phyloP scores from a whole-genome alignment of 345 rosid species.

The Melastoma malabathricum region DNA sequence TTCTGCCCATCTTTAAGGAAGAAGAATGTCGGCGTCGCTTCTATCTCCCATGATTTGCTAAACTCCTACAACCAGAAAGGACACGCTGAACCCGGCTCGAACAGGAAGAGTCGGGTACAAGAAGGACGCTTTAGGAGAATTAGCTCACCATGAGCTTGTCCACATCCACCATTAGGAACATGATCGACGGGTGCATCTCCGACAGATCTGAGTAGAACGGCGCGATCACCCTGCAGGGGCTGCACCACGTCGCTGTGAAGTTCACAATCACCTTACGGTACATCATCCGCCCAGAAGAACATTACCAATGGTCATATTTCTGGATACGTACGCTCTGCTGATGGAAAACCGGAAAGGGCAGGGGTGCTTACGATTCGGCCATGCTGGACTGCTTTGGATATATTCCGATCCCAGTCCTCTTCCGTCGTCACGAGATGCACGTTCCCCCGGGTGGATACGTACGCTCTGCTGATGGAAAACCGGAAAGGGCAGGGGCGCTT shows the following conservation, averaged over 20 bases:
- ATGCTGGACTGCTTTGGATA: constrained; percentile 52
- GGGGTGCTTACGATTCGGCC: constrained; percentile 45
- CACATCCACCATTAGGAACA: constrained; percentile 68
- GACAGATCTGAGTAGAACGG: constrained; percentile 55
- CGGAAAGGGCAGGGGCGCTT: constrained; percentile 14
- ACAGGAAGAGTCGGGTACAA: too few relatives aligned
- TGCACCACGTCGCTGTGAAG: constrained; percentile 89
- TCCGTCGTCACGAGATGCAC: constrained; percentile 44
- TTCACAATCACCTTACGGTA: constrained; percentile 52
- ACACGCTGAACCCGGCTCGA: too few relatives aligned
- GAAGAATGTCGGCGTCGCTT: constrained; percentile 86
- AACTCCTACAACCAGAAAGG: constrained; percentile 40
- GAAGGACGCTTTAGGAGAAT: too few relatives aligned
- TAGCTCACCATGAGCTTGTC: constrained; percentile 66
- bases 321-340: too few relatives aligned
- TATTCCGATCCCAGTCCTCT: constrained; percentile 61
- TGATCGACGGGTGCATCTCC: constrained; percentile 47
- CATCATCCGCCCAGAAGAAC: background rate
- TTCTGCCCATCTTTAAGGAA: constrained; percentile 74
- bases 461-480: too few relatives aligned
- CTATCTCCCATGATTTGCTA: constrained; percentile 76
- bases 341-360: too few relatives aligned
- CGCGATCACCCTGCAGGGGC: constrained; percentile 67
- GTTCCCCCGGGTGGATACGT: constrained; percentile 47
- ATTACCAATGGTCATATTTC: background rate